Percentiles rank a stretch among this genome's conserved stretches.
phyloP scores from a whole-genome alignment of 768 basidiomycete species.

The Leucocoprinus leucothites region DNA sequence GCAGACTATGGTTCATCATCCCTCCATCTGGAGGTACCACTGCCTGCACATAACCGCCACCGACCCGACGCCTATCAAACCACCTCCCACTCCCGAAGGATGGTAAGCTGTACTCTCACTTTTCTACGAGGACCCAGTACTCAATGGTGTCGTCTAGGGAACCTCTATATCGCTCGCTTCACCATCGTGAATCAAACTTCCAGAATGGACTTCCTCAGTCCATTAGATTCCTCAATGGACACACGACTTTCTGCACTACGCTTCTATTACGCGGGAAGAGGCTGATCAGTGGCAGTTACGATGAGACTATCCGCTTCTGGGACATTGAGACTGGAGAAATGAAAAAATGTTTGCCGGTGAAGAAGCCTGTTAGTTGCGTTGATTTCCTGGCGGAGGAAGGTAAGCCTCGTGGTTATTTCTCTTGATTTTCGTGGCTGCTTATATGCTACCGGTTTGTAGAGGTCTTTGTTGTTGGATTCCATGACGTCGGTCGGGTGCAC shows the following conservation, averaged over 20 bases:
- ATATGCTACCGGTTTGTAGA: no score
- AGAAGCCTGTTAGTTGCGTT: constrained; percentile 89
- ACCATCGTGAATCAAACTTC: constrained; percentile 87
- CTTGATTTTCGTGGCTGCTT: no score
- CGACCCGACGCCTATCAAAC: constrained; percentile 64
- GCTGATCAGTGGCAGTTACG: constrained; percentile 87
- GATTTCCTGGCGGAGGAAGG: constrained; percentile 84
- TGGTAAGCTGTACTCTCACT: constrained; percentile 42
- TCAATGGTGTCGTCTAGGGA: constrained; percentile 28
- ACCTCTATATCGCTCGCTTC: constrained; percentile 73
- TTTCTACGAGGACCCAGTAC: neutral
- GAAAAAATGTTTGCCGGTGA: constrained; percentile 77
- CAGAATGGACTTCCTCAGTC: constrained; percentile 69
- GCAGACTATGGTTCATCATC: constrained; percentile 50
- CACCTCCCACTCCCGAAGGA: constrained; percentile 63
- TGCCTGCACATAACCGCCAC: constrained; percentile 69
- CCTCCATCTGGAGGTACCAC: constrained; percentile 75
- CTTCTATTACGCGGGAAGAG: constrained; percentile 73
- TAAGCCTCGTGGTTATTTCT: no score
- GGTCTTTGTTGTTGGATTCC: constrained; percentile 91
- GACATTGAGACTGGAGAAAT: constrained; percentile 62
- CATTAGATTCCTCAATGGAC: constrained; percentile 75
- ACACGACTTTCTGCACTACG: constrained; percentile 87
- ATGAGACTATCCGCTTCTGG: constrained; percentile 93
- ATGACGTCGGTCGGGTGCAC: constrained; percentile 90